Evolutionary conservation across 106 monocot genomes (phyloP).

Genomic region (Xerophyta viscosa): DNA sequence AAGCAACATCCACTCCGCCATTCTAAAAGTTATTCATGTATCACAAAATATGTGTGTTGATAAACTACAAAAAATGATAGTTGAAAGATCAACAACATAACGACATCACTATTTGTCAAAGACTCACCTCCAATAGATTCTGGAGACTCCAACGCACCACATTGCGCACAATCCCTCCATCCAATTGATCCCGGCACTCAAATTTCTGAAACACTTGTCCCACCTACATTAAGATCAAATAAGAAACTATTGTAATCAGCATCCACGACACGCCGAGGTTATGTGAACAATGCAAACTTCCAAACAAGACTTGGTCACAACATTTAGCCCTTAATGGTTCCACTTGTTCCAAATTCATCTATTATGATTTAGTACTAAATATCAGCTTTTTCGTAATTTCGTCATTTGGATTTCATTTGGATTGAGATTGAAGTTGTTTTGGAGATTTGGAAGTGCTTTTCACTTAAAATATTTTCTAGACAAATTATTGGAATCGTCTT

Average conservation of each 20-base stretch:
- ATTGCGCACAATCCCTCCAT: slow-evolving; percentile 86
- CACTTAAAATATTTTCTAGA: too few relatives aligned
- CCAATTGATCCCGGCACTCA: slow-evolving; percentile 50
- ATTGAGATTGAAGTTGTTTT: too few relatives aligned
- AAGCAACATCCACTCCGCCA: too few relatives aligned
- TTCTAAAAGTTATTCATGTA: too few relatives aligned
- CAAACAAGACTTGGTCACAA: not conserved
- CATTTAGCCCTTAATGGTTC: too few relatives aligned
- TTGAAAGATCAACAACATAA: not conserved
- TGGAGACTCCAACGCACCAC: slow-evolving; percentile 90
- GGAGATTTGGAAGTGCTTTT: too few relatives aligned
- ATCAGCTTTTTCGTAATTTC: too few relatives aligned
- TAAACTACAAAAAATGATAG: not conserved
- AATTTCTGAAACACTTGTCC: slow-evolving; percentile 97
- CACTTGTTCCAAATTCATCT: too few relatives aligned
- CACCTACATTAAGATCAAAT: slow-evolving; percentile 29
- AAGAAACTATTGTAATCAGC: not conserved
- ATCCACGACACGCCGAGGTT: not conserved
- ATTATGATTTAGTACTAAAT: too few relatives aligned
- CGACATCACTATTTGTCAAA: not conserved
- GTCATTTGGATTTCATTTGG: too few relatives aligned
- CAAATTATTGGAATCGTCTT: too few relatives aligned
- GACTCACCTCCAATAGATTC: slow-evolving; percentile 63
- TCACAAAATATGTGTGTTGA: too few relatives aligned
- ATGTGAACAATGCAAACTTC: not conserved